Conservation (phyloP, 495 filamentous ascomycete species). For the Staphylotrichum tortipilum region DNA sequence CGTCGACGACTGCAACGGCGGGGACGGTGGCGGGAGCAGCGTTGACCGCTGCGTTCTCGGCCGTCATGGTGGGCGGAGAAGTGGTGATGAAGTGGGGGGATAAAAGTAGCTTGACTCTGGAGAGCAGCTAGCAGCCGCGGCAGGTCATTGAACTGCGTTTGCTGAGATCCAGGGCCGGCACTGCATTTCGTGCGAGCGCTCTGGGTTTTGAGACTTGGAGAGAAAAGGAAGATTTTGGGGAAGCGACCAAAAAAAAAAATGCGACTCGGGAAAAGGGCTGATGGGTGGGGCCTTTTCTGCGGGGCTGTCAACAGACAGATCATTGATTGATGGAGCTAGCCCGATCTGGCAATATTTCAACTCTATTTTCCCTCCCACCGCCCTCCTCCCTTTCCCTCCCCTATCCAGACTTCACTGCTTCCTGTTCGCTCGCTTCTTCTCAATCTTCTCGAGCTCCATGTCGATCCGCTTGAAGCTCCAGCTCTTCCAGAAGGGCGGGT, state of each 20-base stretch:
- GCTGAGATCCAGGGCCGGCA: slow-evolving; percentile 12
- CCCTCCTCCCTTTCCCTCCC: background rate
- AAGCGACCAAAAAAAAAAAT: background rate
- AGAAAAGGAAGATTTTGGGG: slow-evolving; percentile 2
- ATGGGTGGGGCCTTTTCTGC: slow-evolving; percentile 1
- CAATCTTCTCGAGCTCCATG: slow-evolving; percentile 27
- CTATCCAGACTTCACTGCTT: background rate
- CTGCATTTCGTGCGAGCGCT: slow-evolving; percentile 16
- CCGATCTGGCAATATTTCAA: background rate
- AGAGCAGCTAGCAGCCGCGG: slow-evolving; percentile 20
- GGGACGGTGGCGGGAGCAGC: too few relatives aligned
- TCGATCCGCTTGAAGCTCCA: slow-evolving; percentile 50
- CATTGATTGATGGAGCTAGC: too few relatives aligned
- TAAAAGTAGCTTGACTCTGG: slow-evolving; percentile 10
- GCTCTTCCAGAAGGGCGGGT: slow-evolving; percentile 38
- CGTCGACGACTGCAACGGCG: background rate
- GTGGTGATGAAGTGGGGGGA: background rate
- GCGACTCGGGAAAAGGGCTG: slow-evolving; percentile 9
- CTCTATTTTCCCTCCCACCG: background rate
- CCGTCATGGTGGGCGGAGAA: slow-evolving; percentile 13
- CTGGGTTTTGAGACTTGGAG: slow-evolving; percentile 9
- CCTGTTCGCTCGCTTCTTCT: slow-evolving; percentile 19
- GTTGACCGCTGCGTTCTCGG: slow-evolving; percentile 7
- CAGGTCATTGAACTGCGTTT: slow-evolving; percentile 21
- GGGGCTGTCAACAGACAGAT: background rate